These are phyloP conservation scores for Cydonia oblonga DNA, from an alignment of 331 rosid genomes.

Conservation along the genomic window DNA sequence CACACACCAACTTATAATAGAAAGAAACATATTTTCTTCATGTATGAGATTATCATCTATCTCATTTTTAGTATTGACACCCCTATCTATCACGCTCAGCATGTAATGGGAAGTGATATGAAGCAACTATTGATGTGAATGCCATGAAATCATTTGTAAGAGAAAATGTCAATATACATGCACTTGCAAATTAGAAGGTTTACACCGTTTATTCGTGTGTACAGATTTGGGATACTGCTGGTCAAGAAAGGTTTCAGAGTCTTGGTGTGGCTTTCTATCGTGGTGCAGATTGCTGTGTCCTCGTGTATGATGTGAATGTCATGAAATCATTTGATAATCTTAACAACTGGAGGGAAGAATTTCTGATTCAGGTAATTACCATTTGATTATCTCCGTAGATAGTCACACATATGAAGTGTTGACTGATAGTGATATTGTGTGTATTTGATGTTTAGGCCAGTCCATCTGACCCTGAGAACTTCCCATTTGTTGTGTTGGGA, in stretches of 20 bases:
- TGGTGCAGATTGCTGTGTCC: slow-evolving; percentile 96
- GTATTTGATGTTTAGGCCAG: slow-evolving; percentile 60
- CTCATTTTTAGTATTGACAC: background rate
- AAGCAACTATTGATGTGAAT: background rate
- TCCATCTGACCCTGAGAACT: slow-evolving; percentile 93
- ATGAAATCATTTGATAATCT: slow-evolving; percentile 91
- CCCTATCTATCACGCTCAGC: background rate
- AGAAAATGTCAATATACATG: background rate
- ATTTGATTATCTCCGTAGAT: background rate
- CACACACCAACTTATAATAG: background rate
- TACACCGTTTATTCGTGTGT: slow-evolving; percentile 1
- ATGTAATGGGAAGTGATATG: background rate
- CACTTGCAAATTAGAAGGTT: background rate
- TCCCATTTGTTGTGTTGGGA: slow-evolving; percentile 92
- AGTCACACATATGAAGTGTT: background rate
- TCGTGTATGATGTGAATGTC: slow-evolving; percentile 87
- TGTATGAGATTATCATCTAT: background rate
- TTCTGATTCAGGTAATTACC: slow-evolving; percentile 73
- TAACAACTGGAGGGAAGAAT: slow-evolving; percentile 93
- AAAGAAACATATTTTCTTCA: background rate
- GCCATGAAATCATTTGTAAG: background rate
- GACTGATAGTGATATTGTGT: slow-evolving; percentile 4
- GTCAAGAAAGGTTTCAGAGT: slow-evolving; percentile 94
- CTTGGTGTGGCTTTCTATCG: slow-evolving; percentile 99
- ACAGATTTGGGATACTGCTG: slow-evolving; percentile 98